Evolutionary conservation across 176 grass and related monocot genomes (phyloP).

Genomic region (Canna indica): DNA sequence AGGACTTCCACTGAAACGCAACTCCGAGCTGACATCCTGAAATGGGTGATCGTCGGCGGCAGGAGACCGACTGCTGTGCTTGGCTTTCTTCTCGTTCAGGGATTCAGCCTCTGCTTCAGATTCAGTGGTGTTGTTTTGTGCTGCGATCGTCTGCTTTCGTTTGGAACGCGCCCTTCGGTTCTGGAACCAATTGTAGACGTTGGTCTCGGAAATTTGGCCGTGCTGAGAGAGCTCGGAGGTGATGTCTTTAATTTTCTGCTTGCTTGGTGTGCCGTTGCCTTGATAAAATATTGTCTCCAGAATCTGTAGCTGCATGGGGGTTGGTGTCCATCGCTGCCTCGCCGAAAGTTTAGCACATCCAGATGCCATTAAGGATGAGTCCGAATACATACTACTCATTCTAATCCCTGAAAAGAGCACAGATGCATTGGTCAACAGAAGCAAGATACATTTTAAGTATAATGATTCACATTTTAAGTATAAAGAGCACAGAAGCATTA

Average conservation of each 20-base stretch:
- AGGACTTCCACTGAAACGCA: not conserved
- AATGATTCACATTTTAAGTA: no score
- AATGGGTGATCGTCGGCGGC: not conserved
- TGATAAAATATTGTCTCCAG: slow-evolving; percentile 93
- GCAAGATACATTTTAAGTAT: no score
- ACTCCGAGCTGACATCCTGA: slow-evolving; percentile 8
- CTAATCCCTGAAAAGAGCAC: slow-evolving; percentile 49
- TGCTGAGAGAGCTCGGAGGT: slow-evolving; percentile 73
- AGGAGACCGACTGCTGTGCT: not conserved
- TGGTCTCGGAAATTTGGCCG: slow-evolving; percentile 93
- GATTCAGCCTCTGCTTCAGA: slow-evolving; percentile 80
- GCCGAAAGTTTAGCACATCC: slow-evolving; percentile 18
- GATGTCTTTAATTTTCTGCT: slow-evolving; percentile 95
- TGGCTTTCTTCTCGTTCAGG: slow-evolving; percentile 65
- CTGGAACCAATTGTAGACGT: slow-evolving; percentile 99
- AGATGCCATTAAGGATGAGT: not conserved
- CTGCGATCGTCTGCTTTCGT: slow-evolving; percentile 63
- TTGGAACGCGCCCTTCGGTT: slow-evolving; percentile 88
- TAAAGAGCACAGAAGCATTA: no score
- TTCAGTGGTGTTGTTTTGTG: slow-evolving; percentile 53
- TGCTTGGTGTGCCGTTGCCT: slow-evolving; percentile 89
- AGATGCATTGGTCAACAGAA: not conserved
- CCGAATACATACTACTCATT: slow-evolving; percentile 42
- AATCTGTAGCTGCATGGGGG: slow-evolving; percentile 86
- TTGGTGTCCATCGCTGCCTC: slow-evolving; percentile 93